Percentiles rank a stretch among this genome's conserved stretches.
Conservation (phyloP, 169 alveolate species). For the Blepharisma undulans region DNA sequence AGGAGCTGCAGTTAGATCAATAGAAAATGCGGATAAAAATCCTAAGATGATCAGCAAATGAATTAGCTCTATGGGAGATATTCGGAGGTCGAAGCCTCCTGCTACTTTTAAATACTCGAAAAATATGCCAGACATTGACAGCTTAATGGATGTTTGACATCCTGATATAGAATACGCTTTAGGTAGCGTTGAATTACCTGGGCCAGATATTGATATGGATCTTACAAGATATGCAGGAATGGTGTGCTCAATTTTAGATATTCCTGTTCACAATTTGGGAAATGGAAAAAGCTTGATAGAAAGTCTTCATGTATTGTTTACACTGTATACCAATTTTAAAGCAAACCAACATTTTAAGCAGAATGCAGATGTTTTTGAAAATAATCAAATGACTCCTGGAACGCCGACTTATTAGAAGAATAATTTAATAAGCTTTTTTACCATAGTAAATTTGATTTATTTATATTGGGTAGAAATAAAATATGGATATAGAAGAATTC, state of each 20-base stretch:
- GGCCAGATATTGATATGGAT: conserved; percentile 77
- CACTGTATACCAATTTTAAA: conserved; percentile 82
- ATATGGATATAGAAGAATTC: not conserved
- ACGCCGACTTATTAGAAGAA: not conserved
- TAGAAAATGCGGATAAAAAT: conserved; percentile 82
- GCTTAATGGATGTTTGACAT: conserved; percentile 87
- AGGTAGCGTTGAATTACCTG: conserved; percentile 69
- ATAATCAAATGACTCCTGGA: not conserved
- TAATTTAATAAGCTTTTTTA: not conserved
- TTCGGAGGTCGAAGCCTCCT: conserved; percentile 78
- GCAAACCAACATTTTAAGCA: conserved; percentile 62
- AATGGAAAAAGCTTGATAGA: conserved; percentile 71
- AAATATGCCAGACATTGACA: conserved; percentile 85
- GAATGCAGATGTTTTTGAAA: not conserved
- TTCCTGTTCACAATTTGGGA: conserved; percentile 74
- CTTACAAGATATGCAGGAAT: conserved; percentile 66
- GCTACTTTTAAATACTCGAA: conserved; percentile 78
- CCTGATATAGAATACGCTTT: conserved; percentile 75
- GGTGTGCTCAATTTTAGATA: conserved; percentile 77
- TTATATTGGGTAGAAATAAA: too few relatives aligned
- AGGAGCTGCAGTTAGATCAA: conserved; percentile 59
- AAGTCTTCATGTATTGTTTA: conserved; percentile 82
- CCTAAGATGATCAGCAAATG: conserved; percentile 81
- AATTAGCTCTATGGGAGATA: conserved; percentile 79
- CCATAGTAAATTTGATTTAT: not conserved